Percentiles rank a stretch among this genome's conserved stretches.
Conservation (phyloP, 1,284 basidiomycete species). For the Veloboletus limbatus region DNA sequence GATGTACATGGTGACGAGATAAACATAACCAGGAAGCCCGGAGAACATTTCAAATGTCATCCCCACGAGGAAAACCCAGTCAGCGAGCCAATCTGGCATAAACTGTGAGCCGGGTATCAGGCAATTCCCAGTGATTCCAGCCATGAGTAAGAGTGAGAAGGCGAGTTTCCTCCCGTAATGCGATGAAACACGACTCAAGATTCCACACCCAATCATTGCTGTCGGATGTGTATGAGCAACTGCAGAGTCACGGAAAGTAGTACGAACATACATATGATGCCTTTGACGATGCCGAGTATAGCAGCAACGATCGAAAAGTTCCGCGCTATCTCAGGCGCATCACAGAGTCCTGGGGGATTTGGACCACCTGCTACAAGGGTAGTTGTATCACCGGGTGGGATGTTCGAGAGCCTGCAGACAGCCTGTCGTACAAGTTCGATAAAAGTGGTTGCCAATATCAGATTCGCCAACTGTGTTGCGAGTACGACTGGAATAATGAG, state of each 20-base stretch:
- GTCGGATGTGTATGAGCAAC: constrained; percentile 8
- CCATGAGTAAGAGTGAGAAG: constrained; percentile 20
- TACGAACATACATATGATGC: constrained; percentile 23
- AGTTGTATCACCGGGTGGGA: constrained; percentile 10
- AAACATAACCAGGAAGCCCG: constrained; percentile 11
- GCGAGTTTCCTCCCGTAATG: constrained; percentile 32
- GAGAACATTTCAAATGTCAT: constrained; percentile 19
- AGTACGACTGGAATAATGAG: constrained; percentile 33
- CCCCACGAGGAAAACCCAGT: constrained; percentile 20
- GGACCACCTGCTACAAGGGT: constrained; percentile 11
- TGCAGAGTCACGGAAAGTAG: not conserved
- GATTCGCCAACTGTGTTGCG: constrained; percentile 21
- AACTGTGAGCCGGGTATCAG: constrained; percentile 22
- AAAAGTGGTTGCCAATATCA: constrained; percentile 29
- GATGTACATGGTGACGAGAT: constrained; percentile 30
- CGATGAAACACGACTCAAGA: constrained; percentile 26
- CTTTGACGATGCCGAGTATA: constrained; percentile 10
- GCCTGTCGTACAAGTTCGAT: constrained; percentile 27
- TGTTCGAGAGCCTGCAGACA: constrained; percentile 30
- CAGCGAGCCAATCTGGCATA: constrained; percentile 9
- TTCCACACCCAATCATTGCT: constrained; percentile 24
- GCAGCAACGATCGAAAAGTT: constrained; percentile 23
- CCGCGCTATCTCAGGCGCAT: constrained; percentile 20
- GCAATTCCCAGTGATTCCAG: constrained; percentile 15
- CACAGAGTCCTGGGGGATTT: constrained; percentile 23